A percentile compares a stretch with the other conserved stretches of the same genome.
Conservation (phyloP, 2,329 filamentous ascomycete species). For the Pseudopithomyces chartarum region DNA sequence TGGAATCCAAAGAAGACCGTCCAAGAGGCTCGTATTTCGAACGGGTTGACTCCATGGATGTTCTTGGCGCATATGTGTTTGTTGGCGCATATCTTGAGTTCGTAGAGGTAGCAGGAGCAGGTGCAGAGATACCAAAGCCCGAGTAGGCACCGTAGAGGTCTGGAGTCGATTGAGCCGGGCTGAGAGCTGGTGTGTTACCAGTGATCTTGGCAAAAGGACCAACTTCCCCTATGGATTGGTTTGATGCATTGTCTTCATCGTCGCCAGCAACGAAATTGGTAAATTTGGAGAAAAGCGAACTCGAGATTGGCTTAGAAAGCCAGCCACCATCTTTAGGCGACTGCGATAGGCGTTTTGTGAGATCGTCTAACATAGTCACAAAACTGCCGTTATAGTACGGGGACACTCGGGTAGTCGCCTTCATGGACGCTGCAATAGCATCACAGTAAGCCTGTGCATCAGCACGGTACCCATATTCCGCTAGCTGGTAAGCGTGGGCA, state of each 20-base stretch:
- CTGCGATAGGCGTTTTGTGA: conserved; percentile 81
- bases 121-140: conserved; percentile 48
- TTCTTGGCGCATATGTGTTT: conserved; percentile 51
- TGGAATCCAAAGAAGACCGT: conserved; percentile 46
- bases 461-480: conserved; percentile 79
- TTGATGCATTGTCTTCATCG: conserved; percentile 70
- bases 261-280: conserved; percentile 96
- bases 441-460: conserved; percentile 95
- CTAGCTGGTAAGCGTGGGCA: conserved; percentile 80
- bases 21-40: conserved; percentile 54
- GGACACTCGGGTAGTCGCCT: conserved; percentile 79
- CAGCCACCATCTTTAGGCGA: conserved; percentile 83
- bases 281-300: conserved; percentile 87
- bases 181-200: conserved; percentile 60
- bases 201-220: conserved; percentile 85
- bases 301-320: conserved; percentile 94
- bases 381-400: conserved; percentile 82
- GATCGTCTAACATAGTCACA: conserved; percentile 78
- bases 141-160: conserved; percentile 77
- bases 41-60: conserved; percentile 57
- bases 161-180: conserved; percentile 67
- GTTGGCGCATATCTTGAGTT: conserved; percentile 48
- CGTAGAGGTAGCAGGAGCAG: conserved; percentile 26
- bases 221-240: conserved; percentile 60
- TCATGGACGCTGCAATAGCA: conserved; percentile 74